Conservation (phyloP, 306 rosid species). For the Ceratonia siliqua region DNA sequence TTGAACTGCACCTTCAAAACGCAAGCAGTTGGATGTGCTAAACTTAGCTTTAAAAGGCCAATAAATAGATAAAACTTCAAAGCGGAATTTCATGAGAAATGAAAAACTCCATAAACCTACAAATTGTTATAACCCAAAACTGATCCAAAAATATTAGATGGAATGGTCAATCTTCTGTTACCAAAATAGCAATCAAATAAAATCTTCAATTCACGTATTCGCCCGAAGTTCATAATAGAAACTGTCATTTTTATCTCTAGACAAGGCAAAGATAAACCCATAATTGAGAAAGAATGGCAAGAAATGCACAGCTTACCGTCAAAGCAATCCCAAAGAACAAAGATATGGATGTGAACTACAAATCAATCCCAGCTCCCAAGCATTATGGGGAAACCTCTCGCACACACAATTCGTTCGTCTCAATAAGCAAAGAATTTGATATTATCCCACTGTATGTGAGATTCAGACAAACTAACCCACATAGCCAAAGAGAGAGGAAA, state of each 20-base stretch:
- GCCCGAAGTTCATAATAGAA: constrained; percentile 31
- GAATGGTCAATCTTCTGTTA: constrained; percentile 23
- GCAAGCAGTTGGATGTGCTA: constrained; percentile 10
- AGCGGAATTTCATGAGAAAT: not conserved
- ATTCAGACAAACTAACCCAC: constrained; percentile 38
- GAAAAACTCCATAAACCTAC: constrained; percentile 7
- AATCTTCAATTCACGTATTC: constrained; percentile 26
- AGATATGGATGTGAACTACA: constrained; percentile 50
- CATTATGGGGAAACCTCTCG: constrained; percentile 31
- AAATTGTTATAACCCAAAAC: not conserved
- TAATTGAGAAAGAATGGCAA: not conserved
- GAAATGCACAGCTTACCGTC: constrained; percentile 57
- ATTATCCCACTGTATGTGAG: constrained; percentile 14
- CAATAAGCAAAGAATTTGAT: constrained; percentile 53
- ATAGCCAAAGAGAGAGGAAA: not conserved
- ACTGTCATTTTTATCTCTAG: constrained; percentile 37
- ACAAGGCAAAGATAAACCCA: constrained; percentile 23
- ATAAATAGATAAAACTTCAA: constrained; percentile 26
- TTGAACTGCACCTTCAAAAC: constrained; percentile 25
- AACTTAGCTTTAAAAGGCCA: constrained; percentile 6
- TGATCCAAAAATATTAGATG: constrained; percentile 42
- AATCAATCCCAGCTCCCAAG: constrained; percentile 46
- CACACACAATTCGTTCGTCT: constrained; percentile 25
- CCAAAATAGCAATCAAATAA: constrained; percentile 17
- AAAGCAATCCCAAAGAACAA: constrained; percentile 62